A percentile compares a stretch with the other conserved stretches of the same genome.
These are phyloP conservation scores for Bondarzewia mesenterica DNA, from an alignment of 1,284 basidiomycete genomes.

Conservation along the genomic window DNA sequence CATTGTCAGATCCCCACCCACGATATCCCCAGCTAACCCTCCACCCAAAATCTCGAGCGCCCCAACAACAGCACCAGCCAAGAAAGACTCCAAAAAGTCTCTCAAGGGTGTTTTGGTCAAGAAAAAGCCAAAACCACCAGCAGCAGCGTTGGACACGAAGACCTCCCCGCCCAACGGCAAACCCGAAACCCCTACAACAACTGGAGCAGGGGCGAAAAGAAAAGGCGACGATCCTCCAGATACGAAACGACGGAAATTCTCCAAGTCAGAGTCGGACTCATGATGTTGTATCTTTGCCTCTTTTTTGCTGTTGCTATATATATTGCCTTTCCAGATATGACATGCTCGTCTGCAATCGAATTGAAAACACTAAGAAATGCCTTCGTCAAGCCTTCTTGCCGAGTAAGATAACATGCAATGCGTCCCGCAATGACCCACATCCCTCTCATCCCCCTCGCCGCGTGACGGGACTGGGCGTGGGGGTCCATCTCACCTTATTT, in stretches of 20 bases:
- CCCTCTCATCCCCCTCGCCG: conserved; percentile 19
- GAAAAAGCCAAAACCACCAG: conserved; percentile 47
- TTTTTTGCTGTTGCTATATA: not conserved
- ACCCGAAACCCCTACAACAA: not conserved
- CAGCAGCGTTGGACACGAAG: not conserved
- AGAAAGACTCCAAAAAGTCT: conserved; percentile 52
- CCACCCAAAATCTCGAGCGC: conserved; percentile 5
- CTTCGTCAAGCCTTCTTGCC: too few relatives aligned
- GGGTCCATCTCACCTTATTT: conserved; percentile 70
- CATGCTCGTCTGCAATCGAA: too few relatives aligned
- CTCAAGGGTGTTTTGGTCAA: conserved; percentile 77
- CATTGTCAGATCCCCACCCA: conserved; percentile 40
- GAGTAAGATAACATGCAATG: too few relatives aligned
- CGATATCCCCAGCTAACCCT: conserved; percentile 16
- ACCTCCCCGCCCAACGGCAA: too few relatives aligned
- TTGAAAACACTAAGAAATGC: too few relatives aligned
- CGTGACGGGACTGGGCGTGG: conserved; percentile 49
- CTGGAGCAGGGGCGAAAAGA: conserved; percentile 12
- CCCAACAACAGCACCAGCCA: conserved; percentile 16
- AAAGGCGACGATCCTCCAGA: conserved; percentile 25
- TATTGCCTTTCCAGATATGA: not conserved
- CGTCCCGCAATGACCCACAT: too few relatives aligned
- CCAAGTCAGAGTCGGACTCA: conserved; percentile 22
- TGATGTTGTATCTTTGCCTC: conserved; percentile 14
- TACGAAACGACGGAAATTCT: conserved; percentile 48